Conservation (phyloP, 1,284 basidiomycete species). For the Trametes sp. region DNA sequence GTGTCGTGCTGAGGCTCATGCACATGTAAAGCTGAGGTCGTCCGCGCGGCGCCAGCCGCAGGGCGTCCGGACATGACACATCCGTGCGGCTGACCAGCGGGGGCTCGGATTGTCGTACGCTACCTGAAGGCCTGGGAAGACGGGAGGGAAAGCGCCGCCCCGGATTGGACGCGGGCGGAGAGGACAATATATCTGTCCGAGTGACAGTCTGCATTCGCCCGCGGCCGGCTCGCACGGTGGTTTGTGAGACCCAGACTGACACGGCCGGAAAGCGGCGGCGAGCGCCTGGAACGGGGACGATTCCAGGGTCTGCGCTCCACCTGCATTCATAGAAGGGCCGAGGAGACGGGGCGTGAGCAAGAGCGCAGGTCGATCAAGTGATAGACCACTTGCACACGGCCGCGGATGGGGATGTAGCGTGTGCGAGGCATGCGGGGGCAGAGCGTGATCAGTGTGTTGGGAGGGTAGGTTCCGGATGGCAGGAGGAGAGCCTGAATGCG, state of each 20-base stretch:
- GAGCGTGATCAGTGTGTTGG: slow-evolving; percentile 8
- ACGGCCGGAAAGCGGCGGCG: not conserved
- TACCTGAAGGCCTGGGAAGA: slow-evolving; percentile 18
- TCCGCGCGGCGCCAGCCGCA: slow-evolving; percentile 5
- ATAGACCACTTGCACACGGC: slow-evolving; percentile 13
- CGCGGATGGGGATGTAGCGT: not conserved
- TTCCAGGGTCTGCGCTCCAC: slow-evolving; percentile 15
- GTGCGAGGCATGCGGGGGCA: slow-evolving; percentile 16
- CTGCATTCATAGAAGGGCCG: slow-evolving; percentile 17
- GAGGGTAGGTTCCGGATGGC: not conserved
- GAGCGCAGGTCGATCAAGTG: slow-evolving; percentile 22
- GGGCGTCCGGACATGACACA: not conserved
- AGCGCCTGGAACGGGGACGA: slow-evolving; percentile 18
- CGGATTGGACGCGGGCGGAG: slow-evolving; percentile 20
- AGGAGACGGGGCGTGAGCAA: slow-evolving; percentile 8
- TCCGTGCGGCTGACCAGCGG: slow-evolving; percentile 6
- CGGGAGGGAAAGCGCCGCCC: slow-evolving; percentile 9
- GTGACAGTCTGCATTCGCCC: not conserved
- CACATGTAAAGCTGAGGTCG: slow-evolving; percentile 16
- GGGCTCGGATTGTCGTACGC: slow-evolving; percentile 1
- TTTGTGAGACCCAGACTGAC: slow-evolving; percentile 7
- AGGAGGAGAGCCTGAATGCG: slow-evolving; percentile 6
- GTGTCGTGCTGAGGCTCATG: not conserved
- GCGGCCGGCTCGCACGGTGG: slow-evolving; percentile 11
- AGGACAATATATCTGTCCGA: slow-evolving; percentile 13